Evolutionary conservation across 176 grass and related monocot species (phyloP).

Genomic region (Alloteropsis semialata): DNA sequence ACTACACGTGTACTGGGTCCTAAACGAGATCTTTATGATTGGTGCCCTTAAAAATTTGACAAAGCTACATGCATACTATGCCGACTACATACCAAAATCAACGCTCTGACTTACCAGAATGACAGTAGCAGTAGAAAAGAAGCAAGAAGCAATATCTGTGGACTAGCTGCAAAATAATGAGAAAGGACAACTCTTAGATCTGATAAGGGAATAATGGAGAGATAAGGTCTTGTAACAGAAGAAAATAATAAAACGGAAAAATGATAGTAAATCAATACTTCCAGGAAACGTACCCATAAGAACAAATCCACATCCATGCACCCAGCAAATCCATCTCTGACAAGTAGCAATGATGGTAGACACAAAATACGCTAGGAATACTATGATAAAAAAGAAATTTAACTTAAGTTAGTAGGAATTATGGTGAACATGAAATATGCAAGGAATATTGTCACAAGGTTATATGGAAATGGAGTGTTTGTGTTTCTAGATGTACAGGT

Average conservation of each 20-base stretch:
- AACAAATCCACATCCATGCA: conserved; percentile 90
- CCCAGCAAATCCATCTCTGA: conserved; percentile 85
- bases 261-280: conserved; percentile 32
- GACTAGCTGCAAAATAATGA: conserved; percentile 72
- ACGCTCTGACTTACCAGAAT: conserved; percentile 64
- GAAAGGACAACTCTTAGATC: conserved; percentile 29
- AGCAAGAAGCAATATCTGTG: conserved; percentile 87
- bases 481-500: background rate
- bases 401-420: conserved; percentile 37
- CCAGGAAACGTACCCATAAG: conserved; percentile 81
- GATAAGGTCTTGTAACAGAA: conserved; percentile 2
- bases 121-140: conserved; percentile 85
- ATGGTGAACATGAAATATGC: conserved; percentile 44
- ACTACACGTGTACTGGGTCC: background rate
- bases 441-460: conserved; percentile 33
- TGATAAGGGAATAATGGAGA: conserved; percentile 24
- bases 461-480: background rate
- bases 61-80: conserved; percentile 18
- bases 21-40: conserved; percentile 10
- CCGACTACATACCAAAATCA: conserved; percentile 12
- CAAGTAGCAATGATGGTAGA: conserved; percentile 78
- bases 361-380: conserved; percentile 70
- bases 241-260: conserved; percentile 26
- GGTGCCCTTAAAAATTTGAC: background rate
- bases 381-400: conserved; percentile 35